Base-by-base conservation (phyloP, 2,329 filamentous ascomycete species). In the Cladosporium velox region DNA sequence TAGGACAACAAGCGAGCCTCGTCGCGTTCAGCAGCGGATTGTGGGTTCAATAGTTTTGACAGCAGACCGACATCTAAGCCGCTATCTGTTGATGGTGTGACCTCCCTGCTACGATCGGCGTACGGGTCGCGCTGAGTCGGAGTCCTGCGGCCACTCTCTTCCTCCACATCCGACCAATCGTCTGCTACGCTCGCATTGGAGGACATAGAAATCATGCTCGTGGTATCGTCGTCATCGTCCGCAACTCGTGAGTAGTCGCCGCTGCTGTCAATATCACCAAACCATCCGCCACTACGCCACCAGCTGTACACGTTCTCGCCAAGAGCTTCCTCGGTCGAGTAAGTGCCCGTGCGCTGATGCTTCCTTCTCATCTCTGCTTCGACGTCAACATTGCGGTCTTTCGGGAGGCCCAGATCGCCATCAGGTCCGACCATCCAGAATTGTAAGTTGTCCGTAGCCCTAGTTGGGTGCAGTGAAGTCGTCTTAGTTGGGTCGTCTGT, bases 221-320 rank as follows among this genome's bases (percentile, higher is more conserved):
- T 96, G 10, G 86, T 86, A 74, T 96, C 92, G 12, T 87, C 83
- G 3, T 87, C 83, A 2, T 86, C 82, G 4, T 80, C 75, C 12
- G 82, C 77, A 2, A 77, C 73, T 0, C 89, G 89, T 35, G 82
- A 77, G 76, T 93, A 98, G 68, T 94, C 90, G 32, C 91, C 91
- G 73, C 91, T 97, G 5, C 84, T 83, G 75, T 98, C 94, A 35
- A 89, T 83, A 18, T 89, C 88, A 1, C 94, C 93, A 88, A 92
- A 97, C 81, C 91, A 91, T 8, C 91, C 92, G 24, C 92, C 92
- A 64, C 84, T 83, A 62, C 90, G 88, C 91, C 92, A 98, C 87
- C 93, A 95, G 34, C 83, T 83, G 76, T 97, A 98, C 1, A 97
- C 80, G 66, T 88, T 89, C 2, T 85, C 84, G 69, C 94, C 90